Conservation (phyloP, 1,139 yeast genomes). For the Keqinozyma sinolaborantium region DNA sequence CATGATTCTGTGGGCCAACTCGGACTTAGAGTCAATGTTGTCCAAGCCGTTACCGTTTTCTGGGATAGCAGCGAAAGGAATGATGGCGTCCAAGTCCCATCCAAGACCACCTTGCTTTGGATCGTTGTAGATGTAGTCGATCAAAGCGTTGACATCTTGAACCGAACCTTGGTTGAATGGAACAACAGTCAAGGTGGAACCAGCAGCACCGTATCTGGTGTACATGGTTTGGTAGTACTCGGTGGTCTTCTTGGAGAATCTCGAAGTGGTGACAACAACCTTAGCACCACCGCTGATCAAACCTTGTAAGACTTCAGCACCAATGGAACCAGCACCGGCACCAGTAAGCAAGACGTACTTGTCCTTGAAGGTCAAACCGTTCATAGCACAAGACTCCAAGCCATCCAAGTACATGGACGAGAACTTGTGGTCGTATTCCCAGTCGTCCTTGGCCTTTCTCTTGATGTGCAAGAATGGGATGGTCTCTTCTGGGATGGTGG, state of each 20-base stretch:
- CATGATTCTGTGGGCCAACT: conserved; percentile 98
- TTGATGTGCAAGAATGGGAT: conserved; percentile 93
- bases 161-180: conserved; percentile 98
- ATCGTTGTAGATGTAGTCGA: conserved; percentile 81
- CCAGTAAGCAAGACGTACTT: conserved; percentile 92
- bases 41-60: conserved; percentile 97
- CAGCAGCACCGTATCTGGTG: conserved; percentile 88
- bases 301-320: conserved; percentile 95
- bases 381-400: conserved; percentile 86
- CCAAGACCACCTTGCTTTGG: conserved; percentile 87
- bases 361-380: conserved; percentile 86
- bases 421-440: conserved; percentile 80
- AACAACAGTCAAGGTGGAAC: conserved; percentile 88
- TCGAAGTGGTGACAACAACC: conserved; percentile 92
- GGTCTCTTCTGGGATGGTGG: conserved; percentile 75
- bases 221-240: conserved; percentile 94
- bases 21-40: conserved; percentile 89
- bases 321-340: conserved; percentile 98
- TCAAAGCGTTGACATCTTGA: conserved; percentile 84
- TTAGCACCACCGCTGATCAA: conserved; percentile 96
- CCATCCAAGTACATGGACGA: conserved; percentile 84
- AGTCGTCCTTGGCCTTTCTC: conserved; percentile 69
- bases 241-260: conserved; percentile 91
- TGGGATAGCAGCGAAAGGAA: conserved; percentile 98
- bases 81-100: conserved; percentile 94